Conservation (phyloP, 23 red algal species). For the Gracilariopsis chorda region DNA sequence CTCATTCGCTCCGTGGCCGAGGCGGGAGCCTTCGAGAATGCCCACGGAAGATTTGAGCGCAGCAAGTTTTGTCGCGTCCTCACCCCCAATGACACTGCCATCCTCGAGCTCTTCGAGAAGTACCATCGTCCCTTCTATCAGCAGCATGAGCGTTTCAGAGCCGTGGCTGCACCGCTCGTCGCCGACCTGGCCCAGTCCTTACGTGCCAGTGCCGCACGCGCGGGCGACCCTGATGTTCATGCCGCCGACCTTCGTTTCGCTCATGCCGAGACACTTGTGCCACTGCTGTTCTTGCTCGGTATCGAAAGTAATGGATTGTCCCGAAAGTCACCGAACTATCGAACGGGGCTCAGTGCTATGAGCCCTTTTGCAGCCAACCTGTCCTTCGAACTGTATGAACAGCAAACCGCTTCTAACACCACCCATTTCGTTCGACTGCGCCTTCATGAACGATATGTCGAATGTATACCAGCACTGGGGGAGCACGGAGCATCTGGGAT, state of each 20-base stretch:
- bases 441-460: constrained; percentile 73
- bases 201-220: constrained; percentile 1
- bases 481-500: constrained; percentile 16
- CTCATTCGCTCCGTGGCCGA: constrained; percentile 59
- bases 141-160: constrained; percentile 53
- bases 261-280: constrained; percentile 77
- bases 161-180: constrained; percentile 42
- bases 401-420: background rate
- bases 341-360: constrained; percentile 38
- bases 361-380: constrained; percentile 69
- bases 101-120: constrained; percentile 43
- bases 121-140: constrained; percentile 59
- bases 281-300: constrained; percentile 55
- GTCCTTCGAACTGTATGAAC: constrained; percentile 68
- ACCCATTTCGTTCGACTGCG: constrained; percentile 65
- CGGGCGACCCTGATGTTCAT: background rate
- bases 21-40: constrained; percentile 57
- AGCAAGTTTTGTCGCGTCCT: constrained; percentile 30
- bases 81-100: constrained; percentile 23
- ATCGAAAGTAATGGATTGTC: constrained; percentile 47
- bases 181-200: constrained; percentile 48
- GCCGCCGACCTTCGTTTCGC: constrained; percentile 72
- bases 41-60: background rate
- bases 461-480: constrained; percentile 41
- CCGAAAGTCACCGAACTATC: background rate